A percentile compares a stretch with the other conserved stretches of the same genome.
phyloP scores from a whole-genome alignment of 768 basidiomycete genomes.

The Chalciporus piperatus region DNA sequence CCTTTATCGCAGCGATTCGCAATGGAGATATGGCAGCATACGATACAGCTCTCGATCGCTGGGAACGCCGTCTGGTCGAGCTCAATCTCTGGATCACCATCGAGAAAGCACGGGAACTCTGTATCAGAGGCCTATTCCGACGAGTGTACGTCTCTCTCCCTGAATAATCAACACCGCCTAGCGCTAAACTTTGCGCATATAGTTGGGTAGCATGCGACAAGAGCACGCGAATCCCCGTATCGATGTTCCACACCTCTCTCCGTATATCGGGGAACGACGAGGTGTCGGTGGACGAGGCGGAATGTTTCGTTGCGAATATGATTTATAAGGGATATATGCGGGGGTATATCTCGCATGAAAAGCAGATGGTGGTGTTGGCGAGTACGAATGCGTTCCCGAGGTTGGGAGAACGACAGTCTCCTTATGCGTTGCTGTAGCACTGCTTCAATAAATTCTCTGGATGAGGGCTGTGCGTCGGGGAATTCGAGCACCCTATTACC shows the following conservation, averaged over 20 bases:
- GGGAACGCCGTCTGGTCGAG: conserved; percentile 75
- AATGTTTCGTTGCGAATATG: conserved; percentile 94
- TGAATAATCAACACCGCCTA: not conserved
- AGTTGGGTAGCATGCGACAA: conserved; percentile 83
- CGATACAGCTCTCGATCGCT: conserved; percentile 70
- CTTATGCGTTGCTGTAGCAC: conserved; percentile 35
- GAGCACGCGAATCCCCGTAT: conserved; percentile 73
- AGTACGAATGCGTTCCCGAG: conserved; percentile 78
- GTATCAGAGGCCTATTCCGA: conserved; percentile 78
- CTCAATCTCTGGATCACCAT: conserved; percentile 84
- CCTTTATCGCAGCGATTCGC: conserved; percentile 79
- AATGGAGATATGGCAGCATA: conserved; percentile 76
- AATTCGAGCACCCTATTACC: too few relatives aligned
- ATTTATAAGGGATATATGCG: conserved; percentile 90
- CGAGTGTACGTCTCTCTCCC: conserved; percentile 55
- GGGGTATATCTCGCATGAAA: conserved; percentile 96
- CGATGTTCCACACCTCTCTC: conserved; percentile 77
- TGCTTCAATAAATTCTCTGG: not conserved
- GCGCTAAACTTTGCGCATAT: conserved; percentile 3
- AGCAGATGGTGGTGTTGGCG: conserved; percentile 89
- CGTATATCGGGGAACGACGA: conserved; percentile 67
- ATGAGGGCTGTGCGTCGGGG: too few relatives aligned
- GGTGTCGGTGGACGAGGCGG: conserved; percentile 77
- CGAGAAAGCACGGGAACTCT: conserved; percentile 86
- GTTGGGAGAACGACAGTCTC: conserved; percentile 58